These are phyloP conservation scores for Camellia sinensis DNA, from an alignment of 148 eudicot genomes.

Conservation along the genomic window DNA sequence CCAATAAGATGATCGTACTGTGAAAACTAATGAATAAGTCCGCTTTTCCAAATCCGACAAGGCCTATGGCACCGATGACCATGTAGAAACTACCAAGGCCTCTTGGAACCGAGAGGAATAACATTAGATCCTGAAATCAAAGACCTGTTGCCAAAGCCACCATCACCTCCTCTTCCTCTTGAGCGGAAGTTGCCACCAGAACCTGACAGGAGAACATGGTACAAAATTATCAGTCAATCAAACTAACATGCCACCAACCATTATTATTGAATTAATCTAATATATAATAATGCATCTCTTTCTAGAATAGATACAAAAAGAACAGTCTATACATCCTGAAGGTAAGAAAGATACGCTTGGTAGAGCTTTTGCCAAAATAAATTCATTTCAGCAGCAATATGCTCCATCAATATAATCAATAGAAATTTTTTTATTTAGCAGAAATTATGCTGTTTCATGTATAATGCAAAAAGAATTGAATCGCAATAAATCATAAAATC, in stretches of 20 bases:
- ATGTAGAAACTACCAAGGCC: slow-evolving; percentile 47
- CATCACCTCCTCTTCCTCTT: slow-evolving; percentile 95
- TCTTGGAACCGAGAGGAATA: slow-evolving; percentile 54
- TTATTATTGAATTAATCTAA: too few species aligned
- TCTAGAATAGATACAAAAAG: too few species aligned
- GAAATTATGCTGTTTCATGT: too few species aligned
- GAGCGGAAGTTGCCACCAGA: slow-evolving; percentile 74
- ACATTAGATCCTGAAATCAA: slow-evolving; percentile 62
- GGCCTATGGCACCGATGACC: background rate
- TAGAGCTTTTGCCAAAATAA: too few species aligned
- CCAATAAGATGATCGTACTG: background rate
- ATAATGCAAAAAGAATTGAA: too few species aligned
- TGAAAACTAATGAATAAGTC: background rate
- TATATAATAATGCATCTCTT: too few species aligned
- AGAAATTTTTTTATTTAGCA: too few species aligned
- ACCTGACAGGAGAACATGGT: slow-evolving; percentile 25
- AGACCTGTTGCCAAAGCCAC: slow-evolving; percentile 74
- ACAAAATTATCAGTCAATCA: background rate
- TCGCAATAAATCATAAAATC: too few species aligned
- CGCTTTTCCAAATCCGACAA: background rate
- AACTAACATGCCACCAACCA: background rate
- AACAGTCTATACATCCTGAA: too few species aligned
- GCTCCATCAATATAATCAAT: too few species aligned
- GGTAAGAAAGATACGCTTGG: too few species aligned
- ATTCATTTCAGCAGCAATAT: too few species aligned